A percentile compares a stretch with the other conserved stretches of the same genome.
Evolutionary conservation across 2,329 filamentous ascomycete genomes (phyloP).

Genomic region (Xylaria sp.): DNA sequence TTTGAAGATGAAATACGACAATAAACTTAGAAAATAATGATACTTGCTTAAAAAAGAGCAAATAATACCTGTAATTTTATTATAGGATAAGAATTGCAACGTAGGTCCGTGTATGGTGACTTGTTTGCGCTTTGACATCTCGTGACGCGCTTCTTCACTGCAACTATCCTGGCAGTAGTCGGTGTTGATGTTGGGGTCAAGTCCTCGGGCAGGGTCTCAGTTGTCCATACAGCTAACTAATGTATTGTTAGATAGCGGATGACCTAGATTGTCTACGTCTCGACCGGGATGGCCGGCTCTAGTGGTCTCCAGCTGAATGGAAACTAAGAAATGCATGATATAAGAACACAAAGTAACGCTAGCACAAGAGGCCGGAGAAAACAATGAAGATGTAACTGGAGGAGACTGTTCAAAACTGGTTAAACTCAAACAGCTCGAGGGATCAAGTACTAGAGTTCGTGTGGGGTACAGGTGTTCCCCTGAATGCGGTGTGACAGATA

Average conservation of each 20-base stretch:
- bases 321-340: slow-evolving; percentile 14
- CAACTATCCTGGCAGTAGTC: background rate
- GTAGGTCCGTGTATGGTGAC: background rate
- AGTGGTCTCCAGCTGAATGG: background rate
- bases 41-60: background rate
- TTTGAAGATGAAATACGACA: background rate
- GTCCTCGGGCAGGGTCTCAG: background rate
- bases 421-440: background rate
- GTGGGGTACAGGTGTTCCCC: background rate
- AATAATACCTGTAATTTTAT: background rate
- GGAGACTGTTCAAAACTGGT: background rate
- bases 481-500: slow-evolving; percentile 25
- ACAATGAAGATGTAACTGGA: background rate
- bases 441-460: background rate
- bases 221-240: background rate
- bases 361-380: slow-evolving; percentile 3
- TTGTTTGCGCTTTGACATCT: background rate
- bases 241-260: background rate
- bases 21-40: too few species aligned
- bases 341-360: background rate
- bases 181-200: background rate
- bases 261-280: background rate
- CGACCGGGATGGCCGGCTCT: slow-evolving; percentile 23
- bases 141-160: background rate
- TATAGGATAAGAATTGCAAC: too few species aligned